Evolutionary conservation across 2,329 filamentous ascomycete genomes (phyloP).

Genomic region (Cadophora gregata): DNA sequence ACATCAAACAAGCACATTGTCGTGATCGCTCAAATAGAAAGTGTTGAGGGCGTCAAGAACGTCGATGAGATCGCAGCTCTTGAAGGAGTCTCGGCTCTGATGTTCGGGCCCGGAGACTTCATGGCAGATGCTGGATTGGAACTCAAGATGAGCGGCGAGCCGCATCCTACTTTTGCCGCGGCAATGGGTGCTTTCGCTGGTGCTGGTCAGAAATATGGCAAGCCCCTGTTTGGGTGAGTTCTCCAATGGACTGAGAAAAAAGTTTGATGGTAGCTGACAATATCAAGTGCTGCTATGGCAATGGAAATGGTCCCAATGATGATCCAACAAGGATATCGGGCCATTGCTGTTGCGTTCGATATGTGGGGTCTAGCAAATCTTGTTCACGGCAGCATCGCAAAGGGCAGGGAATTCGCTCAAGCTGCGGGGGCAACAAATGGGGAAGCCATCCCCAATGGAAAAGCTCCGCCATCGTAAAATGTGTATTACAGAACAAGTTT

Average conservation of each 20-base stretch:
- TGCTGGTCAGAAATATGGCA: constrained; percentile 18
- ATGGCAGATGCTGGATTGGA: constrained; percentile 20
- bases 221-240: constrained; percentile 22
- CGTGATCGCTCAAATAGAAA: constrained; percentile 22
- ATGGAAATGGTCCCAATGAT: constrained; percentile 20
- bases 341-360: constrained; percentile 16
- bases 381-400: constrained; percentile 9
- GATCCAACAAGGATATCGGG: constrained; percentile 16
- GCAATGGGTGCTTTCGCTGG: constrained; percentile 19
- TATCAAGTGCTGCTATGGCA: constrained; percentile 12
- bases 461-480: neutral
- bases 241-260: no score
- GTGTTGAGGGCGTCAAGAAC: constrained; percentile 22
- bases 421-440: constrained; percentile 7
- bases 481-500: neutral
- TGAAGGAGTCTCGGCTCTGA: constrained; percentile 12
- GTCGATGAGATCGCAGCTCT: constrained; percentile 22
- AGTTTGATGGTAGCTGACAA: neutral
- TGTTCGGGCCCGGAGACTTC: constrained; percentile 24
- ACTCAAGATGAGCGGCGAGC: constrained; percentile 16
- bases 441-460: neutral
- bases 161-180: constrained; percentile 19
- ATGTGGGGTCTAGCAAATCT: constrained; percentile 23
- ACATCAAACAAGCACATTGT: constrained; percentile 21
- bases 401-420: constrained; percentile 18